phyloP scores from a whole-genome alignment of 140 eudicot genomes.

The Ambrosia hybrid region DNA sequence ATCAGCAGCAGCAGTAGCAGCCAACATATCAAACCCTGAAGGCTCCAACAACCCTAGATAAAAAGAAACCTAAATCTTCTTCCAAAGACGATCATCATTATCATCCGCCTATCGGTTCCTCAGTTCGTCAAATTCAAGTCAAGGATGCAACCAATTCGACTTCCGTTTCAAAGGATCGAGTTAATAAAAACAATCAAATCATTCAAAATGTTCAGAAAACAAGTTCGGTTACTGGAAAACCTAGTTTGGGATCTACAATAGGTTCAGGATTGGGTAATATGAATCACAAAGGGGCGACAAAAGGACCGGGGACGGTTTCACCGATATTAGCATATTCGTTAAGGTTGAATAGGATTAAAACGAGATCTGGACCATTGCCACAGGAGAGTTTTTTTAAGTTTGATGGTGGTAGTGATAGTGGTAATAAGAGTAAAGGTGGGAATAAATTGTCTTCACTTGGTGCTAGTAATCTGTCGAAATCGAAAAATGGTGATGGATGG shows the following conservation, averaged over 20 bases:
- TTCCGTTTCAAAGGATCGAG: constrained; percentile 15
- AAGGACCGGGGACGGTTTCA: constrained; percentile 50
- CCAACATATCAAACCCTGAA: constrained; percentile 64
- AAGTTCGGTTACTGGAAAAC: constrained; percentile 13
- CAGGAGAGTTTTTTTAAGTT: constrained; percentile 93
- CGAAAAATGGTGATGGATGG: constrained; percentile 21
- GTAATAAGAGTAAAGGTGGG: constrained; percentile 15
- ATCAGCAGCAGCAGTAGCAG: background rate
- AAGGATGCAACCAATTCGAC: constrained; percentile 35
- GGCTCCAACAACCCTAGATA: constrained; percentile 82
- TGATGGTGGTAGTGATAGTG: constrained; percentile 12
- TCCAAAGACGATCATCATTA: constrained; percentile 14
- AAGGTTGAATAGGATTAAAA: constrained; percentile 90
- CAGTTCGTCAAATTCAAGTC: constrained; percentile 46
- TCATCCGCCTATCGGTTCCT: constrained; percentile 26
- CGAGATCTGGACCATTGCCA: constrained; percentile 97
- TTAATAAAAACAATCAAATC: constrained; percentile 30
- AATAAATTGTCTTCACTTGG: constrained; percentile 53
- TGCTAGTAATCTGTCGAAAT: constrained; percentile 74
- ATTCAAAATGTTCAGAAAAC: constrained; percentile 1
- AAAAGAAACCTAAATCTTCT: constrained; percentile 59
- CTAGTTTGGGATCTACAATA: constrained; percentile 22
- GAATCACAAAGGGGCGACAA: constrained; percentile 41
- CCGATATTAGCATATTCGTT: constrained; percentile 87
- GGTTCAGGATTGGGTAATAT: constrained; percentile 24